Evolutionary conservation across 2,329 filamentous ascomycete species (phyloP).

Genomic region (Ascocoryne sarcoides): DNA sequence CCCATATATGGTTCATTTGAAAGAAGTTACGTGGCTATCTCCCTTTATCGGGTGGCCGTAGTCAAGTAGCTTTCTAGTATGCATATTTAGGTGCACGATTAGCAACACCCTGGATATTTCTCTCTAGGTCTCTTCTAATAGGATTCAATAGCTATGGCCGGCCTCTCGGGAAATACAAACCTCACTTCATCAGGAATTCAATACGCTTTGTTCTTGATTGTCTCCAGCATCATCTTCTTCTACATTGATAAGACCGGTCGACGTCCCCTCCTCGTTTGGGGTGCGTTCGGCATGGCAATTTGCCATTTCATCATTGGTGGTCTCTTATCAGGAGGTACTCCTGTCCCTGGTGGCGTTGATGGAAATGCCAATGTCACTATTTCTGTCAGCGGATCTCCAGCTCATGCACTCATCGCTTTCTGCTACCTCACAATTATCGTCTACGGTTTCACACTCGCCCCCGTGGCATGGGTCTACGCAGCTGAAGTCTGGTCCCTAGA

Average conservation of each 20-base stretch:
- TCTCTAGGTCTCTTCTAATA: too few relatives aligned
- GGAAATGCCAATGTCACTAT: conserved; percentile 44
- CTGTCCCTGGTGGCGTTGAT: conserved; percentile 35
- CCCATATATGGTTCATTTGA: too few relatives aligned
- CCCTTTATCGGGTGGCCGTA: too few relatives aligned
- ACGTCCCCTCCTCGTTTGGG: conserved; percentile 32
- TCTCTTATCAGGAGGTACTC: conserved; percentile 32
- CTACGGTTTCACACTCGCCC: conserved; percentile 54
- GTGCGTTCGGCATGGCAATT: conserved; percentile 32
- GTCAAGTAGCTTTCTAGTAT: too few relatives aligned
- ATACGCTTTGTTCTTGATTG: conserved; percentile 16
- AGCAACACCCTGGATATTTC: too few relatives aligned
- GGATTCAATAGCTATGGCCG: too few relatives aligned
- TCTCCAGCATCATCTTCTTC: conserved; percentile 13
- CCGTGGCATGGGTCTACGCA: conserved; percentile 56
- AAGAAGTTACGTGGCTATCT: too few relatives aligned
- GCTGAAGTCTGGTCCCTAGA: conserved; percentile 56
- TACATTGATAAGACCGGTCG: conserved; percentile 17
- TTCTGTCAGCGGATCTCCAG: conserved; percentile 39
- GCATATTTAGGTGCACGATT: too few relatives aligned
- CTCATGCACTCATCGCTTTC: conserved; percentile 57
- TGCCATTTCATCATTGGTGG: conserved; percentile 39
- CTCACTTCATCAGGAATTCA: conserved; percentile 21
- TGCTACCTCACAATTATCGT: conserved; percentile 55
- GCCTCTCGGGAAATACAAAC: conserved; percentile 27